These are phyloP conservation scores for Asterionellopsis glacialis DNA, from an alignment of 108 stramenopile species.

Conservation along the genomic window DNA sequence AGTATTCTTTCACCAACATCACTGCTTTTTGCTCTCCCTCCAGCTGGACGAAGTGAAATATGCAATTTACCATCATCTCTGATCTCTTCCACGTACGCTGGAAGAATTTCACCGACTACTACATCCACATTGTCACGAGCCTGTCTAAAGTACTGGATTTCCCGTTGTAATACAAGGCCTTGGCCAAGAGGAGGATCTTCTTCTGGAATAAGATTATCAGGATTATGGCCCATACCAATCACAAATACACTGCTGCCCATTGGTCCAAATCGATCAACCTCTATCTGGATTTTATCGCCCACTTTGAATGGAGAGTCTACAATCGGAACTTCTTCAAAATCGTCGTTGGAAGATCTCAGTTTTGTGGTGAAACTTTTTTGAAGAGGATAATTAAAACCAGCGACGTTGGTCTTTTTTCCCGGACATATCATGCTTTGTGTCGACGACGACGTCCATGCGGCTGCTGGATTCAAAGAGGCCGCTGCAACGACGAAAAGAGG, in stretches of 20 bases:
- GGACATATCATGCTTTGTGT: too few relatives aligned
- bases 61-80: constrained; percentile 65
- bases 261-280: constrained; percentile 72
- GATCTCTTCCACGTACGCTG: constrained; percentile 66
- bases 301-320: constrained; percentile 25
- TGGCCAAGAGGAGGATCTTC: constrained; percentile 49
- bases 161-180: constrained; percentile 69
- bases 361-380: too few relatives aligned
- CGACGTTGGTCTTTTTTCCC: too few relatives aligned
- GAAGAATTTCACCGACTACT: constrained; percentile 67
- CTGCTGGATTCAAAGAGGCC: too few relatives aligned
- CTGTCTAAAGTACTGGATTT: constrained; percentile 72
- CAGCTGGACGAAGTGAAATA: constrained; percentile 57
- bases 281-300: constrained; percentile 69
- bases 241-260: constrained; percentile 74
- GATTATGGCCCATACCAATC: constrained; percentile 51
- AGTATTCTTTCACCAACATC: constrained; percentile 50
- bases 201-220: constrained; percentile 47
- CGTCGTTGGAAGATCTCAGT: too few relatives aligned
- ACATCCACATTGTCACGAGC: constrained; percentile 64
- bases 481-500: too few relatives aligned
- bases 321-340: too few relatives aligned
- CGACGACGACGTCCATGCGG: too few relatives aligned
- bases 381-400: too few relatives aligned
- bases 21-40: constrained; percentile 67